phyloP scores from a whole-genome alignment of 148 eudicot genomes.

The Polygonum aviculare region DNA sequence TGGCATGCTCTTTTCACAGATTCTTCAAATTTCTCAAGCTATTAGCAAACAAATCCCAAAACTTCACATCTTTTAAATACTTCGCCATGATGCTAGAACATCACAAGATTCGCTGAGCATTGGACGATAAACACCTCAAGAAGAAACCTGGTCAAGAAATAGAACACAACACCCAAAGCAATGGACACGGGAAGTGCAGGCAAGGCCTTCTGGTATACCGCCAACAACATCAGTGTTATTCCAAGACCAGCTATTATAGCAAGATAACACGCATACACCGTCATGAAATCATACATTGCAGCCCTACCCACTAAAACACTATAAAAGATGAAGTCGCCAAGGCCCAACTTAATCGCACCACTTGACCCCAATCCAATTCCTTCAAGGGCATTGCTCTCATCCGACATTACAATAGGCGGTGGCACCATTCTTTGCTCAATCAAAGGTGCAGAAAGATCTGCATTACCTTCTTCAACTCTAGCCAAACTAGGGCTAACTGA shows the following conservation, averaged over 20 bases:
- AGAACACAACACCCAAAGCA: slow-evolving; percentile 79
- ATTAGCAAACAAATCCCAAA: background rate
- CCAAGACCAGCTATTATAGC: slow-evolving; percentile 96
- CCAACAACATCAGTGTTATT: slow-evolving; percentile 64
- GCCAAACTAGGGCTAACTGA: slow-evolving; percentile 25
- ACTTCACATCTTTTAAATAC: background rate
- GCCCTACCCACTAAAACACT: slow-evolving; percentile 97
- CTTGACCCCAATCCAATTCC: slow-evolving; percentile 89
- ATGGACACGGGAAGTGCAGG: slow-evolving; percentile 92
- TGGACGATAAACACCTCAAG: slow-evolving; percentile 77
- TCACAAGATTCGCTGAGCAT: slow-evolving; percentile 70
- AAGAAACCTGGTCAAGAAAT: slow-evolving; percentile 65
- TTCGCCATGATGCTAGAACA: slow-evolving; percentile 43
- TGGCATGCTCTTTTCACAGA: background rate
- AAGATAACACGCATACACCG: slow-evolving; percentile 85
- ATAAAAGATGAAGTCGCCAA: slow-evolving; percentile 92
- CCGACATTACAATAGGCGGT: slow-evolving; percentile 17
- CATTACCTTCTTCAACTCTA: slow-evolving; percentile 41
- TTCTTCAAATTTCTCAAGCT: background rate
- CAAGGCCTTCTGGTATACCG: slow-evolving; percentile 85
- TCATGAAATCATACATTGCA: slow-evolving; percentile 93
- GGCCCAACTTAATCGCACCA: slow-evolving; percentile 81
- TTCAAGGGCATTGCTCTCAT: slow-evolving; percentile 55
- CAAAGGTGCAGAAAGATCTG: slow-evolving; percentile 51
- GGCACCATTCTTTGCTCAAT: slow-evolving; percentile 38